phyloP scores from a whole-genome alignment of 2,329 filamentous ascomycete species.

The Camillea tinctor region DNA sequence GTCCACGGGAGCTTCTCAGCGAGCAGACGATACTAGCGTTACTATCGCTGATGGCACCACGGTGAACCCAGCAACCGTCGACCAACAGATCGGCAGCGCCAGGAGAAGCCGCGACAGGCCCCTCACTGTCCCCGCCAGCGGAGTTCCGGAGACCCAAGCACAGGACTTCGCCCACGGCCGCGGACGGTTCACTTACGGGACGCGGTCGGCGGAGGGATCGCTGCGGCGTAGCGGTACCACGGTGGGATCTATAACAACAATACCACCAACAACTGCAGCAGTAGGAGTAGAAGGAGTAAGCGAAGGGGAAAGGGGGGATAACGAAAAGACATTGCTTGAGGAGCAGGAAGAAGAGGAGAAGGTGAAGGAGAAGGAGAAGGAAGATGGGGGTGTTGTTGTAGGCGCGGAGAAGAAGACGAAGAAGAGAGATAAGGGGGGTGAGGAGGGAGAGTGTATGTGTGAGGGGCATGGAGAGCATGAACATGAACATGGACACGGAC shows the following conservation, averaged over 20 bases:
- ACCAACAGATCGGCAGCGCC: not conserved
- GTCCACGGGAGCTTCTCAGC: not conserved
- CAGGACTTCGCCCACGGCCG: not conserved
- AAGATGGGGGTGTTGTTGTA: not conserved
- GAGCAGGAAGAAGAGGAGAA: not conserved
- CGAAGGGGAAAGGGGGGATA: too few species aligned
- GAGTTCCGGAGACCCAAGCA: not conserved
- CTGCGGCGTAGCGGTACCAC: not conserved
- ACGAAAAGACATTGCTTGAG: too few species aligned
- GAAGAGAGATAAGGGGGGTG: too few species aligned
- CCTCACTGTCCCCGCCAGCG: not conserved
- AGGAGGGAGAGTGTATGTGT: too few species aligned
- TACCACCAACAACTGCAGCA: too few species aligned
- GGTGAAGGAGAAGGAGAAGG: not conserved
- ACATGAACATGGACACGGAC: not conserved
- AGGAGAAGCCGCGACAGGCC: too few species aligned
- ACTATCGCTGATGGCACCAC: not conserved
- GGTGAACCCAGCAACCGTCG: not conserved
- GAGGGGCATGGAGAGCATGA: too few species aligned
- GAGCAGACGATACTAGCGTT: not conserved
- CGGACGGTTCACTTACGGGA: not conserved
- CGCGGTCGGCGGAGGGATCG: not conserved
- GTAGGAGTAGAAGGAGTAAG: not conserved
- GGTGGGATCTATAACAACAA: not conserved
- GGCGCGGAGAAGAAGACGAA: too few species aligned